Conservation (phyloP, 2,329 filamentous ascomycete genomes). For the Zymoseptoria tritici region DNA sequence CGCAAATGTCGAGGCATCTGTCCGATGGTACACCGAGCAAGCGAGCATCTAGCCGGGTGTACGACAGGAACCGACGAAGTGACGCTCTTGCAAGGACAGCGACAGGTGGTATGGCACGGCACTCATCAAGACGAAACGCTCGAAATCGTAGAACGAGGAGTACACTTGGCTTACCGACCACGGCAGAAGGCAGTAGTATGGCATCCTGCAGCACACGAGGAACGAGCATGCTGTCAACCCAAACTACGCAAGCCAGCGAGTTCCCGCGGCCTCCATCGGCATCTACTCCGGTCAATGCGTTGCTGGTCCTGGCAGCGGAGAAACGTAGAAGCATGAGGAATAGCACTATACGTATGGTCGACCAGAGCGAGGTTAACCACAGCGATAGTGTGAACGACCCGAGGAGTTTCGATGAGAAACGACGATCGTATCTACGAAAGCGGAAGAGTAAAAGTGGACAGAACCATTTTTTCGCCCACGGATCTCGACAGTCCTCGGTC, state of each 20-base stretch:
- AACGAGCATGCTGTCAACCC: slow-evolving; percentile 35
- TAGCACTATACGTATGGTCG: slow-evolving; percentile 31
- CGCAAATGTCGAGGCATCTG: slow-evolving; percentile 28
- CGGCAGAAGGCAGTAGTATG: slow-evolving; percentile 29
- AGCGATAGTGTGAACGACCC: slow-evolving; percentile 32
- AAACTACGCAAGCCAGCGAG: slow-evolving; percentile 31
- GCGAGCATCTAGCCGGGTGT: slow-evolving; percentile 24
- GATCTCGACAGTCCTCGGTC: slow-evolving; percentile 16
- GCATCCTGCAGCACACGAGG: slow-evolving; percentile 33
- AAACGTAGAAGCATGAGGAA: slow-evolving; percentile 31
- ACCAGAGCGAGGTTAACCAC: slow-evolving; percentile 30
- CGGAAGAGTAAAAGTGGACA: slow-evolving; percentile 33
- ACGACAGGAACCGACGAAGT: slow-evolving; percentile 26
- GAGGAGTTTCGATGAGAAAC: slow-evolving; percentile 34
- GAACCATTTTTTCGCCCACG: slow-evolving; percentile 34
- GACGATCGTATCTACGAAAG: slow-evolving; percentile 37
- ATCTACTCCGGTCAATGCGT: slow-evolving; percentile 20
- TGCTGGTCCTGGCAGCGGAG: slow-evolving; percentile 23
- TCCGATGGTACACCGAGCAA: slow-evolving; percentile 26
- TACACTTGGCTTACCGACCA: slow-evolving; percentile 20
- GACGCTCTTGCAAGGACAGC: slow-evolving; percentile 17
- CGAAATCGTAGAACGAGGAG: slow-evolving; percentile 18
- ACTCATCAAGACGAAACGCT: slow-evolving; percentile 16
- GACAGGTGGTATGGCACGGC: slow-evolving; percentile 28
- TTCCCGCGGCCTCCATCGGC: slow-evolving; percentile 29